Conservation (phyloP, 1,284 basidiomycete species). For the Clitocybe nebularis region DNA sequence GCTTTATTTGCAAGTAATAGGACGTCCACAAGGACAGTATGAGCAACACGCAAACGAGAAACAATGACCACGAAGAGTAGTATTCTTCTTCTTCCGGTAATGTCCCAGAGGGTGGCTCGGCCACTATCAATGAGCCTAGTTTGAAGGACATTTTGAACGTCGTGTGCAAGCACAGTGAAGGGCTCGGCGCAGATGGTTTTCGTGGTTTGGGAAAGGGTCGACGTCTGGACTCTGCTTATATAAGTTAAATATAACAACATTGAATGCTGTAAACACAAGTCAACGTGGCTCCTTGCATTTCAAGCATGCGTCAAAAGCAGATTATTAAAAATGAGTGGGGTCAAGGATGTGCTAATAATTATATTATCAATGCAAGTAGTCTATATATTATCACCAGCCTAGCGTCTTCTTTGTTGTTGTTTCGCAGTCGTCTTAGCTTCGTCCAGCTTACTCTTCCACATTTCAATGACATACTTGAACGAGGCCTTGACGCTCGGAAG, state of each 20-base stretch:
- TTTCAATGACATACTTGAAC: slow-evolving; percentile 22
- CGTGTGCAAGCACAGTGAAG: slow-evolving; percentile 7
- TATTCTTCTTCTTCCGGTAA: slow-evolving; percentile 83
- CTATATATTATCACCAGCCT: slow-evolving; percentile 4
- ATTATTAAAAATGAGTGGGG: not conserved
- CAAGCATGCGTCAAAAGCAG: not conserved
- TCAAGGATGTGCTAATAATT: not conserved
- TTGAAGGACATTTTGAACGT: slow-evolving; percentile 25
- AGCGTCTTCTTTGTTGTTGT: slow-evolving; percentile 16
- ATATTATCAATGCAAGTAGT: slow-evolving; percentile 9
- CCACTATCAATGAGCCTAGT: slow-evolving; percentile 24
- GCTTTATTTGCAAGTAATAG: slow-evolving; percentile 96
- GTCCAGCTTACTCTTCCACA: slow-evolving; percentile 21
- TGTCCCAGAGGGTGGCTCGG: slow-evolving; percentile 34
- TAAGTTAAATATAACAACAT: too few species aligned
- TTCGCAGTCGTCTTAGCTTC: slow-evolving; percentile 18
- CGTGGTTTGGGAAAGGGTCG: not conserved
- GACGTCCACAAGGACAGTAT: slow-evolving; percentile 94
- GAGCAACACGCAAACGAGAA: slow-evolving; percentile 91
- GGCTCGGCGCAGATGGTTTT: slow-evolving; percentile 2
- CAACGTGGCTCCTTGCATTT: not conserved
- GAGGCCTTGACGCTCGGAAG: slow-evolving; percentile 26
- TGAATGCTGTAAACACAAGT: not conserved
- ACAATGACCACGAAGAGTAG: slow-evolving; percentile 92
- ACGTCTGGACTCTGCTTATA: too few species aligned